Conservation (phyloP, 164 flowering plant species). For the Stephania japonica region DNA sequence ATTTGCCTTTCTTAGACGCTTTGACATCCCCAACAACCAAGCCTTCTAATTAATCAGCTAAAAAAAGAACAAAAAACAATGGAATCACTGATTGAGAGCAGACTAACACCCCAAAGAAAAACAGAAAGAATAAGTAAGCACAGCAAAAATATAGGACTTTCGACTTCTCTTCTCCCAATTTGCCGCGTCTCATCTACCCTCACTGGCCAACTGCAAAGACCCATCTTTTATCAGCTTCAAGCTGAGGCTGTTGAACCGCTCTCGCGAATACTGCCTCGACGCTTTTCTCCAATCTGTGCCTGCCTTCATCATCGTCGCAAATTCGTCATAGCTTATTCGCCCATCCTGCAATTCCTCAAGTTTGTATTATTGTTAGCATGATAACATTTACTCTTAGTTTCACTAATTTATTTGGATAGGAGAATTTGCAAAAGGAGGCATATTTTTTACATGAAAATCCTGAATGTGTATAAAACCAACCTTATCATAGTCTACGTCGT, state of each 20-base stretch:
- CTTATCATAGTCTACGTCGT: conserved; percentile 94
- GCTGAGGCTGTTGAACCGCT: conserved; percentile 69
- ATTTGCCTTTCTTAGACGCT: neutral
- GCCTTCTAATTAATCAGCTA: neutral
- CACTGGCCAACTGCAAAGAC: conserved; percentile 37
- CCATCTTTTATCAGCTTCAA: conserved; percentile 61
- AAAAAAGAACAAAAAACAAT: neutral
- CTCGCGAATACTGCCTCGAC: conserved; percentile 77
- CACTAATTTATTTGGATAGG: neutral
- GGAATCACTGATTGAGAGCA: neutral
- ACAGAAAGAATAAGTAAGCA: neutral
- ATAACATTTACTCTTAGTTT: neutral
- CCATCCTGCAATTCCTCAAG: conserved; percentile 7
- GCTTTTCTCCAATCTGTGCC: conserved; percentile 96
- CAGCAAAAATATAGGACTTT: conserved; percentile 3
- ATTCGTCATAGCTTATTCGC: conserved; percentile 42
- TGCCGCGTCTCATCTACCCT: conserved; percentile 20
- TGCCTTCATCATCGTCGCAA: conserved; percentile 82
- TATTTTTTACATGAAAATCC: neutral
- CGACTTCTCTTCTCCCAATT: neutral
- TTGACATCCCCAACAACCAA: neutral
- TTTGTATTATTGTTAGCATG: too few species aligned
- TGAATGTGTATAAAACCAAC: conserved; percentile 26
- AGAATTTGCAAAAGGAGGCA: neutral
- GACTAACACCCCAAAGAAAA: neutral